Base-by-base conservation (phyloP, 352 stramenopile genomes). In the Phytophthora citrophthora region DNA sequence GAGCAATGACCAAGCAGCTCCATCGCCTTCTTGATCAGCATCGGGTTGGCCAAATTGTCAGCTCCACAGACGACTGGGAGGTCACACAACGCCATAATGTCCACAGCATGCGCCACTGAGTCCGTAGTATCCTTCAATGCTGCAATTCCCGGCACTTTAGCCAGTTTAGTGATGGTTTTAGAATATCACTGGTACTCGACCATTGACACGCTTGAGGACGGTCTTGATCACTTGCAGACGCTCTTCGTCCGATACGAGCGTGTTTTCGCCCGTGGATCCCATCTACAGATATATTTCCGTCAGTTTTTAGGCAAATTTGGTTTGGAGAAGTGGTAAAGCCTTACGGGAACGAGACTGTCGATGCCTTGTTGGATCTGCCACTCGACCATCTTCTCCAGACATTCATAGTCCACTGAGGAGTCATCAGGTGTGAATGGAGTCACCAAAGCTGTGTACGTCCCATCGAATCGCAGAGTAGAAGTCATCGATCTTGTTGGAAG, bases 121-220 rank as follows among this genome's bases (percentile, higher is more conserved):
- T 94, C 93, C 0, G 96, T 99, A 6, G 97, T 95, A 71, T 99
- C 96, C 77, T 99, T 99, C 61, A 99, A 81, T 26, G 94, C 97
- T 24, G 98, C 85, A 68, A 99, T 97, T 40, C 91, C 88, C 6
- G 95, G 89, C 62, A 99, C 82, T 74, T 96, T 90, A 8, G 89
- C 76, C 34, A 97, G 65, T 40, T 97, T 77, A 0, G 78, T 92
- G 61, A 99, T 94, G 36, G 90, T 98, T 65, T 97, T 91, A 20
- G 95, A 93, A 18, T 84, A 99, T 92, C 50, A 99, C 87, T 24
- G 96, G 95, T 39, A 99, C 93, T 31, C 87, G 88, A 0, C 77
- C 74, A 36, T 83, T 83, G 4, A 58, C 58, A 54, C 86, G 88
- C 67, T 96, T 81, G 64, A 95, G 73, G 23, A 96, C 93, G 24